Percentiles rank a stretch among this genome's conserved stretches.
Conservation (phyloP, 129 eudicot species). For the Flaveria brownii region DNA sequence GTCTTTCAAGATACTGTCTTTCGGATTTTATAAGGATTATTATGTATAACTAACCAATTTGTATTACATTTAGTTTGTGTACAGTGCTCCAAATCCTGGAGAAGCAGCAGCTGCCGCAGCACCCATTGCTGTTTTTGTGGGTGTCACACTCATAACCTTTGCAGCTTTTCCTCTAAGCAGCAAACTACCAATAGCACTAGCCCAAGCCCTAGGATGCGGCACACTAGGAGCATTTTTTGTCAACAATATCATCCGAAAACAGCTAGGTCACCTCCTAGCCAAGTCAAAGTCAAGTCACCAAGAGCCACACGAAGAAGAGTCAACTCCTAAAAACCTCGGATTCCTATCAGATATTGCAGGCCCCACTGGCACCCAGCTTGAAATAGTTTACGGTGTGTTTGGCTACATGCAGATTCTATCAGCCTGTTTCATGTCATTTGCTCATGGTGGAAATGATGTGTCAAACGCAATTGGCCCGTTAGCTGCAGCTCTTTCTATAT, state of each 20-base stretch:
- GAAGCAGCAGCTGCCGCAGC: conserved; percentile 98
- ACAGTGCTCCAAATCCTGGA: conserved; percentile 98
- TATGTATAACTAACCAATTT: conserved; percentile 25
- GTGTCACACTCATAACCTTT: conserved; percentile 73
- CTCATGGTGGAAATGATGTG: conserved; percentile 96
- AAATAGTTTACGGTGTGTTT: conserved; percentile 89
- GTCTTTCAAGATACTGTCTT: neutral
- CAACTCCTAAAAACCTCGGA: conserved; percentile 46
- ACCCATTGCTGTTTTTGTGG: conserved; percentile 83
- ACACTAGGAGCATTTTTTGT: conserved; percentile 64
- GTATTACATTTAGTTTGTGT: conserved; percentile 69
- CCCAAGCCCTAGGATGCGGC: conserved; percentile 75
- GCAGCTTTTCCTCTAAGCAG: conserved; percentile 85
- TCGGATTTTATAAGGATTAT: neutral
- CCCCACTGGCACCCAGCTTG: conserved; percentile 83
- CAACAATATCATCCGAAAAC: conserved; percentile 66
- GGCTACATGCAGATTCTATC: conserved; percentile 93
- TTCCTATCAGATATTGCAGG: conserved; percentile 82
- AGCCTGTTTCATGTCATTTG: conserved; percentile 99
- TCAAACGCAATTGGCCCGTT: conserved; percentile 95
- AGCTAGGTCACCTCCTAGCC: conserved; percentile 83
- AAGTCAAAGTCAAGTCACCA: conserved; percentile 48
- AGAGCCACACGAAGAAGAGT: conserved; percentile 44
- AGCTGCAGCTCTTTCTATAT: conserved; percentile 86
- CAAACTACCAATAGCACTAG: conserved; percentile 54